These are phyloP conservation scores for Phytophthora hibernalis DNA, from an alignment of 352 stramenopile species.

Conservation along the genomic window DNA sequence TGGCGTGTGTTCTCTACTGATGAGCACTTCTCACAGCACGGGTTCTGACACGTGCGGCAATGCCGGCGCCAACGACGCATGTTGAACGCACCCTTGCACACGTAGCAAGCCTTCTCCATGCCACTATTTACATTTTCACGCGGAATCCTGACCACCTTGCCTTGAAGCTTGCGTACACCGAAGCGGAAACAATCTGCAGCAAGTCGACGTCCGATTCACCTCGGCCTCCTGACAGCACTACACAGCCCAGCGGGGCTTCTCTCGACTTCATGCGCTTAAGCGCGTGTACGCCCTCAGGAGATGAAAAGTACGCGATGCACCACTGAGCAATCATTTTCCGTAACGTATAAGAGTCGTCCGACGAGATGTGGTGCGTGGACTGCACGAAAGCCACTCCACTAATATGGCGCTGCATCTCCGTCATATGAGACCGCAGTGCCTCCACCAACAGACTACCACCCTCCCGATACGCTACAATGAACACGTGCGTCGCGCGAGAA, in stretches of 20 bases:
- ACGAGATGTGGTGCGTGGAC: conserved; percentile 64
- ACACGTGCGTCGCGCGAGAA: conserved; percentile 71
- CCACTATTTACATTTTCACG: conserved; percentile 76
- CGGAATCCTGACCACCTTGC: conserved; percentile 78
- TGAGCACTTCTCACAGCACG: conserved; percentile 76
- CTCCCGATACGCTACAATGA: conserved; percentile 69
- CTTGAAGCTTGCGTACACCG: conserved; percentile 74
- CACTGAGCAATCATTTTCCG: conserved; percentile 78
- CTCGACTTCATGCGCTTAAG: conserved; percentile 63
- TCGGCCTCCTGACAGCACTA: conserved; percentile 54
- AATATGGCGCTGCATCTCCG: conserved; percentile 74
- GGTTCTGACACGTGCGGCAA: conserved; percentile 73
- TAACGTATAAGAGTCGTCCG: conserved; percentile 64
- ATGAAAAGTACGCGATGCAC: conserved; percentile 64
- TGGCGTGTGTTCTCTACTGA: conserved; percentile 68
- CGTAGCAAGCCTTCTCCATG: conserved; percentile 75
- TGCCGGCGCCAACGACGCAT: conserved; percentile 78
- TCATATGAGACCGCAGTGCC: conserved; percentile 56
- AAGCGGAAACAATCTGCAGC: conserved; percentile 58
- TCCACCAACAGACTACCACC: conserved; percentile 65
- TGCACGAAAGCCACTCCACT: conserved; percentile 76
- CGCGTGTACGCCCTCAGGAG: conserved; percentile 39
- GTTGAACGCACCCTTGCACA: conserved; percentile 73
- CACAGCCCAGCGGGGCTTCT: conserved; percentile 64
- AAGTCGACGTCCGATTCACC: conserved; percentile 59